Evolutionary conservation across 1,284 basidiomycete genomes (phyloP), one percentile per base, ranked within the genome.

Genomic region (Boletus calvinii): DNA sequence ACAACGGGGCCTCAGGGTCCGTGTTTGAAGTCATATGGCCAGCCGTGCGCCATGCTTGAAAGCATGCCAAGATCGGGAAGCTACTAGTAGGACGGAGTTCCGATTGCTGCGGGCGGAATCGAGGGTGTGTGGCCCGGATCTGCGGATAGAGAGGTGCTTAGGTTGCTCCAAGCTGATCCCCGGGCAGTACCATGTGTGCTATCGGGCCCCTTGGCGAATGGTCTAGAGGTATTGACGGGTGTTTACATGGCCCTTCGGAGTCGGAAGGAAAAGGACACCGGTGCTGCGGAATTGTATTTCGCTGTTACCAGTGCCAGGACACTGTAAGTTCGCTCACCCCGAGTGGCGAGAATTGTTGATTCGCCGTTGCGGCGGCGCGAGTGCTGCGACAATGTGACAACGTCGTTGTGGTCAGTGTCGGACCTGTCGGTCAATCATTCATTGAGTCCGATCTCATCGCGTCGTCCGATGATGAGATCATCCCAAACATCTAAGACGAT

Each of bases 401-500:
- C 26, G 26, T 6, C 26, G 26, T 8, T 26, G 24, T 6, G 26
- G 26, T 26, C 26, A 26, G 26, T 26, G 22, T 22, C 22, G 22
- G 22, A 22, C 22, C 22, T 22, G 22, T 22, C 22, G 22, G 22
- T n/a, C n/a, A n/a, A 5, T 22, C 22, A 26, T 6, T 26, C 26
- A n/a, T 17, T 12, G 5, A 26, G n/a, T 17, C 55, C 59, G 56
- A 48, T 40, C 17, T n/a, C 30, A 45, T 46, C 41, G 47, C 37
- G 15, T 36, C 53, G 22, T 47, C 46, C 53, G 59, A 48, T 39
- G 46, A 46, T 44, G 41, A 39, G 24, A 62, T 57, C 46, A 62
- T 48, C 18, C 11, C 4, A 15, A 34, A 7, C 35, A 10, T 48
- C 56, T 51, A 59, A 61, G 44, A 47, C 20, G 30, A 13, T 37